Evolutionary conservation across 306 rosid species (phyloP).

Genomic region (Hippophae gyantsensis): DNA sequence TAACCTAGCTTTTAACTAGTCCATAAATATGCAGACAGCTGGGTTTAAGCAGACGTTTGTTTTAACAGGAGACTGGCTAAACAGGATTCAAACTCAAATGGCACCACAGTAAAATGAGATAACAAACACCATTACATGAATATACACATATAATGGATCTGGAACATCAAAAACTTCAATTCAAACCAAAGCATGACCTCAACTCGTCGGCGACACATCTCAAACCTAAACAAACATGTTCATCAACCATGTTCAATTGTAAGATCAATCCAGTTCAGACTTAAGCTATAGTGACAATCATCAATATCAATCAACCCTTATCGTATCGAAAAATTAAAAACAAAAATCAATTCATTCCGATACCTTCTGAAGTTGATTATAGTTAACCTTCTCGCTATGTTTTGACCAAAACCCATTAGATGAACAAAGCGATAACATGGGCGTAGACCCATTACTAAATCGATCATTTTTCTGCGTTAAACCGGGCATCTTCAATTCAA

Average conservation of each 20-base stretch:
- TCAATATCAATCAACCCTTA: constrained; percentile 11
- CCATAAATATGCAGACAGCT: background rate
- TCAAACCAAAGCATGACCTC: constrained; percentile 15
- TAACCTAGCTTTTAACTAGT: background rate
- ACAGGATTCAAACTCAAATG: background rate
- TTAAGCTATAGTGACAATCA: constrained; percentile 20
- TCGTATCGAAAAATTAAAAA: background rate
- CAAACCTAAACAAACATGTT: constrained; percentile 15
- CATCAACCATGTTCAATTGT: constrained; percentile 13
- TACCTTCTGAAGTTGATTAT: constrained; percentile 88
- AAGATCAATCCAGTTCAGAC: constrained; percentile 32
- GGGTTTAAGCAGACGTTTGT: background rate
- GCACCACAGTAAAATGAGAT: background rate
- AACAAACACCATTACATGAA: background rate
- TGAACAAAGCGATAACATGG: constrained; percentile 37
- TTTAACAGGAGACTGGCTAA: background rate
- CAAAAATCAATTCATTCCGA: constrained; percentile 14
- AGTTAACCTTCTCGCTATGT: constrained; percentile 56
- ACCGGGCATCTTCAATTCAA: constrained; percentile 73
- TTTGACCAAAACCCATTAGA: constrained; percentile 82
- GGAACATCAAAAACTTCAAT: constrained; percentile 17
- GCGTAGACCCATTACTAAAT: constrained; percentile 53
- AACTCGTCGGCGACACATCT: constrained; percentile 15
- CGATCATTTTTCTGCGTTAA: constrained; percentile 63
- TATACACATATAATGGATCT: constrained; percentile 15